Percentiles rank a stretch among this genome's conserved stretches.
phyloP scores from a whole-genome alignment of 495 filamentous ascomycete genomes.

The Penicillium coffeae region DNA sequence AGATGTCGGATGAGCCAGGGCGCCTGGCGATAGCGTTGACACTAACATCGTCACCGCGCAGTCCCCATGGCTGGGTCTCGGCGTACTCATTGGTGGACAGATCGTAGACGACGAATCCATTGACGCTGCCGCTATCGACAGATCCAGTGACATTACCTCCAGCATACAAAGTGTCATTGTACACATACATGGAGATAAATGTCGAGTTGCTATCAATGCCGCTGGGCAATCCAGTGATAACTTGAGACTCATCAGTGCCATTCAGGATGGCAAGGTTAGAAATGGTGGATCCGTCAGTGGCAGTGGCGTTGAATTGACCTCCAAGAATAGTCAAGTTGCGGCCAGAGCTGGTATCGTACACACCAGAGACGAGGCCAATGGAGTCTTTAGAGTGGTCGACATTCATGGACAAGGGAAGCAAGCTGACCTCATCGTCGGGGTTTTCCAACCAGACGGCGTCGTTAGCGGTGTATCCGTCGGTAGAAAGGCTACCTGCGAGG shows the following conservation, averaged over 20 bases:
- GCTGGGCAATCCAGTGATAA: slow-evolving; percentile 66
- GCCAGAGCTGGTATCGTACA: slow-evolving; percentile 64
- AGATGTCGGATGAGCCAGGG: slow-evolving; percentile 67
- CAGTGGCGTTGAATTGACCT: slow-evolving; percentile 76
- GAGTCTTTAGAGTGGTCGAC: slow-evolving; percentile 51
- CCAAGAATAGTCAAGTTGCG: slow-evolving; percentile 84
- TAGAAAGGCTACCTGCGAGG: slow-evolving; percentile 74
- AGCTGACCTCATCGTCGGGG: slow-evolving; percentile 43
- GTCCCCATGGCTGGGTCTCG: slow-evolving; percentile 60
- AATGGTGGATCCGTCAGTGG: slow-evolving; percentile 64
- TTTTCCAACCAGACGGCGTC: slow-evolving; percentile 63
- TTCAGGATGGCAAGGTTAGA: slow-evolving; percentile 77
- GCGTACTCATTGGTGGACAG: slow-evolving; percentile 57
- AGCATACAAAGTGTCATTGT: slow-evolving; percentile 69
- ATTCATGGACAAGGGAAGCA: slow-evolving; percentile 59
- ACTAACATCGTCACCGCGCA: slow-evolving; percentile 63
- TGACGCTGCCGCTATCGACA: slow-evolving; percentile 56
- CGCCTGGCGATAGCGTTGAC: slow-evolving; percentile 71
- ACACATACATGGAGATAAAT: slow-evolving; percentile 65
- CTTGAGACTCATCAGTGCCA: slow-evolving; percentile 44
- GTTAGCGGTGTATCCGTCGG: slow-evolving; percentile 61
- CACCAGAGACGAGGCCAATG: slow-evolving; percentile 67
- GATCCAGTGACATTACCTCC: slow-evolving; percentile 76
- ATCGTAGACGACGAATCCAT: slow-evolving; percentile 78
- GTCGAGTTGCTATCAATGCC: slow-evolving; percentile 67